Evolutionary conservation across 2,329 filamentous ascomycete species (phyloP).

Genomic region (Bipolaris oryzae): DNA sequence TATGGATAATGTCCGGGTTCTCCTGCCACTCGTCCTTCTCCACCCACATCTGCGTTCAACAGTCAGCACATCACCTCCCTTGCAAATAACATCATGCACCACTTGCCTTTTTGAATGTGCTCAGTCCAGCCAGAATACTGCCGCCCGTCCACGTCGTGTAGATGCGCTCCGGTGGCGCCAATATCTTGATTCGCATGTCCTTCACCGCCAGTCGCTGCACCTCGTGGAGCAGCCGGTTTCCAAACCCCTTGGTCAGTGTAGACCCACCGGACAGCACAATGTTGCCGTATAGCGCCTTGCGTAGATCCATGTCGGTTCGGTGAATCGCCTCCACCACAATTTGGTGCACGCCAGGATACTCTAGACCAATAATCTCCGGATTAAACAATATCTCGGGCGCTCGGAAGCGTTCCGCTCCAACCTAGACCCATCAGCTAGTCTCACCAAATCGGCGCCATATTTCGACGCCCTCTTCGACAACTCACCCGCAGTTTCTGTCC

Average conservation of each 20-base stretch:
- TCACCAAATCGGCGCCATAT: constrained; percentile 10
- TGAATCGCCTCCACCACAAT: constrained; percentile 97
- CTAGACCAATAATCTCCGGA: constrained; percentile 92
- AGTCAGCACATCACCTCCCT: constrained; percentile 34
- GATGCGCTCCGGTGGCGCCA: constrained; percentile 94
- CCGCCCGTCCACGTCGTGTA: constrained; percentile 99
- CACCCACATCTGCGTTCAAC: constrained; percentile 85
- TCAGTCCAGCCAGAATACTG: constrained; percentile 93
- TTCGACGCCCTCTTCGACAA: constrained; percentile 9
- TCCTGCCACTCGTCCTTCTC: constrained; percentile 99
- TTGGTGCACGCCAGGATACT: constrained; percentile 96
- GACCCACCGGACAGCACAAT: constrained; percentile 96
- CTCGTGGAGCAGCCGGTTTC: constrained; percentile 88
- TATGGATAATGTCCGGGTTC: constrained; percentile 98
- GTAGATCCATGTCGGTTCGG: constrained; percentile 91
- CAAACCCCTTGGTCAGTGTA: constrained; percentile 95
- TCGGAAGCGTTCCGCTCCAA: constrained; percentile 92
- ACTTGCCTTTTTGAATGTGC: constrained; percentile 94
- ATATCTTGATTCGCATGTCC: constrained; percentile 99
- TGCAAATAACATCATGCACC: constrained; percentile 14
- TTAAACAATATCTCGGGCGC: constrained; percentile 98
- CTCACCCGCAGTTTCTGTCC: constrained; percentile 88
- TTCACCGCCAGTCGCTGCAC: constrained; percentile 93
- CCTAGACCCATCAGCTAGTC: constrained; percentile 56
- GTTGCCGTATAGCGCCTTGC: constrained; percentile 92